Percentiles rank a stretch among this genome's conserved stretches.
Conservation (phyloP, 83 land plant species). For the Picea mariana region DNA sequence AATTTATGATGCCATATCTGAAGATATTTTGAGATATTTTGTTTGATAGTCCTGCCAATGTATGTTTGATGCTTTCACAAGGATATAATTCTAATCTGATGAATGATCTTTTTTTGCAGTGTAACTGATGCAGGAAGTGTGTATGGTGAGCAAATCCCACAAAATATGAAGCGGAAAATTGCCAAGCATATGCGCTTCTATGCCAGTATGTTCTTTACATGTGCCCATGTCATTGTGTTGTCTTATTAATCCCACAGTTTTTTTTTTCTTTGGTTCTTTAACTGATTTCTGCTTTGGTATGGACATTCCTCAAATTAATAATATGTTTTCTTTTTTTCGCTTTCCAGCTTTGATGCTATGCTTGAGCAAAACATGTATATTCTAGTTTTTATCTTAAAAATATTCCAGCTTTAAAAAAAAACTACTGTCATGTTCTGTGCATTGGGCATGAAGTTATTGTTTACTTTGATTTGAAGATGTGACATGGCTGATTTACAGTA, state of each 20-base stretch:
- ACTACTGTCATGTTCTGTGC: neutral
- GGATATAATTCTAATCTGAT: conserved; percentile 7
- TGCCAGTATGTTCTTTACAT: conserved; percentile 12
- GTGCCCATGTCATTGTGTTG: neutral
- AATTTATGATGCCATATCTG: neutral
- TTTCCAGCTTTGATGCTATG: conserved; percentile 1
- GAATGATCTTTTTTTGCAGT: conserved; percentile 3
- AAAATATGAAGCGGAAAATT: conserved; percentile 12
- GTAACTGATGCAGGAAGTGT: neutral
- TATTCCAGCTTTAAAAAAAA: neutral
- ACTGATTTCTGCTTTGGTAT: neutral
- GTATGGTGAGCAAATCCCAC: conserved; percentile 4
- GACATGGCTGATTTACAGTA: neutral
- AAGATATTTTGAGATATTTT: neutral
- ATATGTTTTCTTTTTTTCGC: neutral
- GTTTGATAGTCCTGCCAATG: neutral
- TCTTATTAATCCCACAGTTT: neutral
- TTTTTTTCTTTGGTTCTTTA: neutral
- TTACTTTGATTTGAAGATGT: neutral
- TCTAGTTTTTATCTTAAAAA: neutral
- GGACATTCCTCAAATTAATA: neutral
- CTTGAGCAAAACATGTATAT: neutral
- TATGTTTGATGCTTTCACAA: neutral
- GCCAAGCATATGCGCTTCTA: conserved; percentile 8
- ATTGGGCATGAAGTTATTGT: neutral